Percentiles rank a stretch among this genome's conserved stretches.
phyloP scores from a whole-genome alignment of 78 protist genomes.

The Dictyostelium firmibasis region DNA sequence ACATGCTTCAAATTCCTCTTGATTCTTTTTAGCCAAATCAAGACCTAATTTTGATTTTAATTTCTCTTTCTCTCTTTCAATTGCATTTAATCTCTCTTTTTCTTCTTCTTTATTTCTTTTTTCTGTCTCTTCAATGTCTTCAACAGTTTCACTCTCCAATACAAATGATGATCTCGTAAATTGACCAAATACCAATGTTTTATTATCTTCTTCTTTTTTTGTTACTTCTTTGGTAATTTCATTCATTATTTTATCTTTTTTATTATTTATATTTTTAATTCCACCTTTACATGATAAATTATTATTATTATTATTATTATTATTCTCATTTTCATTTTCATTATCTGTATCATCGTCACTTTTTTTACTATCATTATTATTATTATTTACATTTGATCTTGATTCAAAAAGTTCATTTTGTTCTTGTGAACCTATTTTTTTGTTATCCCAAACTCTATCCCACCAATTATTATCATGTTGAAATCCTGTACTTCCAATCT shows the following conservation, averaged over 20 bases:
- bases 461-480: constrained; percentile 68
- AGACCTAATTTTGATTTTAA: neutral
- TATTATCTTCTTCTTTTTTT: neutral
- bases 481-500: constrained; percentile 34
- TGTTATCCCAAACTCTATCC: constrained; percentile 45
- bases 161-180: neutral
- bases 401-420: constrained; percentile 48
- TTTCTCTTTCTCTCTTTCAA: neutral
- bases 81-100: neutral
- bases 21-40: neutral
- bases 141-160: neutral
- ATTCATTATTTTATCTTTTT: neutral
- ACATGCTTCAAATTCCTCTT: constrained; percentile 37
- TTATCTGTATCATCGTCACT: neutral
- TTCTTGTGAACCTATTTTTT: constrained; percentile 5
- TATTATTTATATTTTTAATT: neutral
- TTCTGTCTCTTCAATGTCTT: neutral
- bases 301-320: neutral
- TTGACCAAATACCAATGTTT: neutral
- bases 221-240: neutral
- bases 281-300: constrained; percentile 8
- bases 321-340: neutral
- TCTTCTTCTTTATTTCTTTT: neutral
- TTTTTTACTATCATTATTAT: neutral
- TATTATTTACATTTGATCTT: neutral